phyloP scores from a whole-genome alignment of 2,329 filamentous ascomycete species.

The Helotiales sp. region DNA sequence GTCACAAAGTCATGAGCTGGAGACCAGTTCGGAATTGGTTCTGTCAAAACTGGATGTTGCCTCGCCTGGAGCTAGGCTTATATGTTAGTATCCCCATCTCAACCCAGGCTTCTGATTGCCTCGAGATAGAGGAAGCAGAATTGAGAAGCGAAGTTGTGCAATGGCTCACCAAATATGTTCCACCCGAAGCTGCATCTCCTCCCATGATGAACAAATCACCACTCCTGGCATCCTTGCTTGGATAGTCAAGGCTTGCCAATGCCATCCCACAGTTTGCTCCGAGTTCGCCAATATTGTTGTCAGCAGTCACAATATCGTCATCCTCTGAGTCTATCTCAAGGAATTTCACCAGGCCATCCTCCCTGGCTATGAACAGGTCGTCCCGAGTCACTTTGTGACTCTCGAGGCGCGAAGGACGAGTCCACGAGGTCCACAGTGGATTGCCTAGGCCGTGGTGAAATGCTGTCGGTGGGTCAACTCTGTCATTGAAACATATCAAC shows the following conservation, averaged over 20 bases:
- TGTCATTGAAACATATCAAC: slow-evolving; percentile 53
- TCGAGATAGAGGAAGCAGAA: not conserved
- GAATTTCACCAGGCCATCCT: slow-evolving; percentile 82
- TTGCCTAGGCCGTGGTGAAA: slow-evolving; percentile 53
- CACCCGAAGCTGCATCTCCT: slow-evolving; percentile 75
- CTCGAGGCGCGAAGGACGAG: slow-evolving; percentile 70
- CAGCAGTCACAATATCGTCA: slow-evolving; percentile 58
- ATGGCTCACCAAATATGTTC: slow-evolving; percentile 59
- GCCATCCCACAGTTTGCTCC: slow-evolving; percentile 78
- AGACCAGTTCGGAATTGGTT: slow-evolving; percentile 69
- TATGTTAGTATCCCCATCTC: slow-evolving; percentile 6
- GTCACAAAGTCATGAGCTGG: slow-evolving; percentile 48
- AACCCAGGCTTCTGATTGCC: not conserved
- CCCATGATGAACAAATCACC: slow-evolving; percentile 54
- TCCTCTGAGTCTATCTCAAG: slow-evolving; percentile 66
- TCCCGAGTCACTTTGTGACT: slow-evolving; percentile 70
- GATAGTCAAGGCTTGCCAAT: slow-evolving; percentile 68
- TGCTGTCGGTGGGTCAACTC: slow-evolving; percentile 48
- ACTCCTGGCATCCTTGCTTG: slow-evolving; percentile 54
- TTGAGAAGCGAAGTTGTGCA: not conserved
- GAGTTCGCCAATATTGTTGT: slow-evolving; percentile 66
- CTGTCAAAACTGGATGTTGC: slow-evolving; percentile 57
- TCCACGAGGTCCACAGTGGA: slow-evolving; percentile 84
- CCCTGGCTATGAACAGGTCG: slow-evolving; percentile 82
- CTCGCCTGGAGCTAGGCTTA: slow-evolving; percentile 57